Evolutionary conservation across 805 yeast genomes (phyloP).

Genomic region (Sugiyamaella americana): DNA sequence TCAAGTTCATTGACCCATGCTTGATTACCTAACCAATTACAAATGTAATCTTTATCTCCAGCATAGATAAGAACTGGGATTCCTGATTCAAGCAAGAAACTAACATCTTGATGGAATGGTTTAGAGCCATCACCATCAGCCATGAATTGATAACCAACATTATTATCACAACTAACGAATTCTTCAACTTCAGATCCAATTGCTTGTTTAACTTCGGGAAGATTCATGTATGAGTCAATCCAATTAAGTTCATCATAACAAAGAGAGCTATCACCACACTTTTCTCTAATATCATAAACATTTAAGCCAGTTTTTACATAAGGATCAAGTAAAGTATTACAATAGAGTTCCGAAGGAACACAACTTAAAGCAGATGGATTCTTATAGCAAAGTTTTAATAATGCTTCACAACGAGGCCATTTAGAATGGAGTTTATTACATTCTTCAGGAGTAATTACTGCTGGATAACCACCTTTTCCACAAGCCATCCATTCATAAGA

Average conservation of each 20-base stretch:
- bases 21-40: slow-evolving; percentile 83
- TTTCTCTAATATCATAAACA: slow-evolving; percentile 80
- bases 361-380: slow-evolving; percentile 69
- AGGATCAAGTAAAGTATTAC: slow-evolving; percentile 76
- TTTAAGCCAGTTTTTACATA: slow-evolving; percentile 76
- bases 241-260: slow-evolving; percentile 72
- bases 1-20: slow-evolving; percentile 70
- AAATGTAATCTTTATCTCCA: slow-evolving; percentile 83
- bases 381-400: slow-evolving; percentile 69
- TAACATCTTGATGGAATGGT: slow-evolving; percentile 69
- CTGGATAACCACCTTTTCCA: slow-evolving; percentile 80
- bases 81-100: slow-evolving; percentile 54
- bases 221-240: slow-evolving; percentile 71
- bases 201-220: slow-evolving; percentile 62
- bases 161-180: slow-evolving; percentile 71
- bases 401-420: slow-evolving; percentile 65
- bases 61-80: slow-evolving; percentile 77
- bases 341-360: slow-evolving; percentile 83
- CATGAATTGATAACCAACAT: slow-evolving; percentile 41
- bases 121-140: slow-evolving; percentile 82
- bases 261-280: slow-evolving; percentile 39
- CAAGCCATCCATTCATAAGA: slow-evolving; percentile 92
- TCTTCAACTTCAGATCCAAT: slow-evolving; percentile 81
- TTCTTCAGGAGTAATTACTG: slow-evolving; percentile 68
- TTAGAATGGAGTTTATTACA: slow-evolving; percentile 62